phyloP scores from a whole-genome alignment of 2,329 filamentous ascomycete species.

The Dothideomycetes sp. region DNA sequence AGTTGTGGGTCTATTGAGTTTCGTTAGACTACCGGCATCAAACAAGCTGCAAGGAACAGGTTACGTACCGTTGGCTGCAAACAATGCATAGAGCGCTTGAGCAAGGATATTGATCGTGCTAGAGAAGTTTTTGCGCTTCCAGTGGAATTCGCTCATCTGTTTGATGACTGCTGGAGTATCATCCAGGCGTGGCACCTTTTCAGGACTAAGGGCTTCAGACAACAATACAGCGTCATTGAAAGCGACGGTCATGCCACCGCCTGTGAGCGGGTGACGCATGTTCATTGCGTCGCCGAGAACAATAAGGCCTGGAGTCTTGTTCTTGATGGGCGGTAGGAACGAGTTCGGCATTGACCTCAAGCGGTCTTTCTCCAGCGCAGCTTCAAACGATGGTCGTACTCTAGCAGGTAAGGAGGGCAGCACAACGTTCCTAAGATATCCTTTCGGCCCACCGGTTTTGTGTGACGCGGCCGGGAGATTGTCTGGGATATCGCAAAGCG shows the following conservation, averaged over 20 bases:
- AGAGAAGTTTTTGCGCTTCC: constrained; percentile 69
- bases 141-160: constrained; percentile 71
- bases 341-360: constrained; percentile 93
- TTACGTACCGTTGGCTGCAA: constrained; percentile 62
- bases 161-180: constrained; percentile 54
- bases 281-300: constrained; percentile 92
- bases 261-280: constrained; percentile 97
- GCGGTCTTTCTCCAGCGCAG: constrained; percentile 64
- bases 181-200: constrained; percentile 55
- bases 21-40: not conserved
- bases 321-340: constrained; percentile 73
- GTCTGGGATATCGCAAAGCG: constrained; percentile 77
- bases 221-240: constrained; percentile 85
- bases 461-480: constrained; percentile 62
- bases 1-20: constrained; percentile 51
- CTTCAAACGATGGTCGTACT: constrained; percentile 62
- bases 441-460: constrained; percentile 70
- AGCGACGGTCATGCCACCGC: constrained; percentile 95
- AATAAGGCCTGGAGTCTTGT: constrained; percentile 60
- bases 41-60: no score
- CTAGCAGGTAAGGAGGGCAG: constrained; percentile 63
- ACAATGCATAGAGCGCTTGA: constrained; percentile 82
- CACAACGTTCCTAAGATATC: constrained; percentile 69
- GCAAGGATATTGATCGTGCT: constrained; percentile 97
- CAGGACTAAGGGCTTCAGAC: constrained; percentile 59